A percentile compares a stretch with the other conserved stretches of the same genome.
phyloP scores from a whole-genome alignment of 169 alveolate species.

The Plasmodium knowlesi region DNA sequence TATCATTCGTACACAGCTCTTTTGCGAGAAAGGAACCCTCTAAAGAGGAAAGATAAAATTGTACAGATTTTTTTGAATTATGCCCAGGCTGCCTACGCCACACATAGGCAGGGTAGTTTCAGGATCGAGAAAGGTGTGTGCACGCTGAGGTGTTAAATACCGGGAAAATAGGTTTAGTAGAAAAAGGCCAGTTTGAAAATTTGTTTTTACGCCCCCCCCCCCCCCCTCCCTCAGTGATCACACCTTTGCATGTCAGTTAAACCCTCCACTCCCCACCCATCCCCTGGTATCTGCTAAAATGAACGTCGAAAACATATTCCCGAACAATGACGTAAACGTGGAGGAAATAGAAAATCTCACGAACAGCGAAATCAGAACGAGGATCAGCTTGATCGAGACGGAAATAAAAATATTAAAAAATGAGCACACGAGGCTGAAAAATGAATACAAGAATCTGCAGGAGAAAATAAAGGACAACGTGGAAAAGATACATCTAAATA shows the following conservation, averaged over 20 bases:
- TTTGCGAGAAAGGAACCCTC: background rate
- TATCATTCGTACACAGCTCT: background rate
- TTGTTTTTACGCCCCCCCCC: background rate
- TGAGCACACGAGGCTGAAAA: slow-evolving; percentile 90
- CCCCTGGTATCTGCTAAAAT: background rate
- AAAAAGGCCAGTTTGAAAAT: background rate
- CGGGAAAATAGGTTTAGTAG: background rate
- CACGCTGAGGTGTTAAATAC: background rate
- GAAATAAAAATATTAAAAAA: slow-evolving; percentile 91
- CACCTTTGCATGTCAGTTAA: too few species aligned
- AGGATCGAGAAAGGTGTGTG: background rate
- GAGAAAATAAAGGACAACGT: slow-evolving; percentile 92
- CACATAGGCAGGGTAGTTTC: background rate
- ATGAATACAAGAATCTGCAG: slow-evolving; percentile 89
- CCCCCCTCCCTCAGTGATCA: background rate
- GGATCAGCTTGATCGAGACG: slow-evolving; percentile 87
- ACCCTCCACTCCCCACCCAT: too few species aligned
- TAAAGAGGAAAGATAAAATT: background rate
- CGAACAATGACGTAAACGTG: slow-evolving; percentile 56
- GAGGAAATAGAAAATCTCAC: slow-evolving; percentile 79
- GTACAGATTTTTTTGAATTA: background rate
- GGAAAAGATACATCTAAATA: slow-evolving; percentile 96
- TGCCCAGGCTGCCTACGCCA: background rate
- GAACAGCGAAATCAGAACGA: slow-evolving; percentile 80
- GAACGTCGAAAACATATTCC: slow-evolving; percentile 53